phyloP scores from a whole-genome alignment of 2,329 filamentous ascomycete species.

The Neonectria magnoliae region DNA sequence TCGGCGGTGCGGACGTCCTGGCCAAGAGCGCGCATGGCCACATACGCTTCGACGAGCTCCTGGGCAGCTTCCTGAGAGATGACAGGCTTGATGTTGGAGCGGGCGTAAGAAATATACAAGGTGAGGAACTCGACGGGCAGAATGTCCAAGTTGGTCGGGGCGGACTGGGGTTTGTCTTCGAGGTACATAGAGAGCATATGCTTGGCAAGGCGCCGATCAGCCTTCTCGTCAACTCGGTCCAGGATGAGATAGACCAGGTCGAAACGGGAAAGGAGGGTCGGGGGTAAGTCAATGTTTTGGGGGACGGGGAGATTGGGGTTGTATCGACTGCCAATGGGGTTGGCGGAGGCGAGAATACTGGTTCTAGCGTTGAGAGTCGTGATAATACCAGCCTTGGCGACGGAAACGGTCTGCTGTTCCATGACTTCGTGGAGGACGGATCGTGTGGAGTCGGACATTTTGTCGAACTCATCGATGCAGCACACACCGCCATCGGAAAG shows the following conservation, averaged over 20 bases:
- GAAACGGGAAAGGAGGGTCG: conserved; percentile 93
- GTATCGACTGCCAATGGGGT: conserved; percentile 97
- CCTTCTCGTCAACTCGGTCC: conserved; percentile 90
- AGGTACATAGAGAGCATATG: conserved; percentile 97
- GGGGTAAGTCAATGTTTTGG: conserved; percentile 97
- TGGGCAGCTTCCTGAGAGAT: conserved; percentile 83
- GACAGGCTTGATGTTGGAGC: conserved; percentile 82
- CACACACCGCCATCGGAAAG: conserved; percentile 84
- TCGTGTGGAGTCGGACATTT: conserved; percentile 82
- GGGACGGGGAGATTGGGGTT: conserved; percentile 95
- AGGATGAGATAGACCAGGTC: conserved; percentile 97
- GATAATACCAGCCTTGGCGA: conserved; percentile 92
- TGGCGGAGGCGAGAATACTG: conserved; percentile 94
- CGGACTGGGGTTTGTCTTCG: conserved; percentile 92
- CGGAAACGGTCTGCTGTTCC: conserved; percentile 87
- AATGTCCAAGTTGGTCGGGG: conserved; percentile 77
- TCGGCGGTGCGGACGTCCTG: conserved; percentile 87
- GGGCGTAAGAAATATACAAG: conserved; percentile 95
- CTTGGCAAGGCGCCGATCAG: conserved; percentile 86
- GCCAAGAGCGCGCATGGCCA: conserved; percentile 94
- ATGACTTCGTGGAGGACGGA: conserved; percentile 89
- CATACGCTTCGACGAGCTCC: conserved; percentile 87
- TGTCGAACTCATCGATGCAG: conserved; percentile 88
- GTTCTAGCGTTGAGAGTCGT: conserved; percentile 96
- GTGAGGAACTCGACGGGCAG: conserved; percentile 95